Conservation (phyloP, 768 basidiomycete genomes). For the Naematelia encephala region DNA sequence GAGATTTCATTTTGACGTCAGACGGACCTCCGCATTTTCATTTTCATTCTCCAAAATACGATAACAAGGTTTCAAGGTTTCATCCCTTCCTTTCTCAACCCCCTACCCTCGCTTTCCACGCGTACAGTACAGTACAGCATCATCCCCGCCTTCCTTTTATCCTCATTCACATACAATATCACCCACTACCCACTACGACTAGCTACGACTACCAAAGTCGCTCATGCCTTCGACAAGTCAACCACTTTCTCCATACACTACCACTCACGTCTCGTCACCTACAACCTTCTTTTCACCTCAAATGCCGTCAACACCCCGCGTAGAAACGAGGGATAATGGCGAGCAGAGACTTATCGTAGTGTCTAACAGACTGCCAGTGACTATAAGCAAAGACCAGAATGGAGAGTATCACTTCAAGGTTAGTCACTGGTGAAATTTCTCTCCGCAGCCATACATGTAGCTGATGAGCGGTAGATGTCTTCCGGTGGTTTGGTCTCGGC, state of each 20-base stretch:
- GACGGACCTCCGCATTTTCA: background rate
- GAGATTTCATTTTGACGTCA: background rate
- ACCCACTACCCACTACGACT: background rate
- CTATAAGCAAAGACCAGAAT: slow-evolving; percentile 85
- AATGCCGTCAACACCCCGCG: slow-evolving; percentile 9
- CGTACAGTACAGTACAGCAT: background rate
- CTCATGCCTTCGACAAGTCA: background rate
- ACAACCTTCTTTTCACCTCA: slow-evolving; percentile 8
- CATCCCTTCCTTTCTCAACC: background rate
- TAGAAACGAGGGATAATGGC: slow-evolving; percentile 2
- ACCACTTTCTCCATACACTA: background rate
- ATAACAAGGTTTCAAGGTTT: background rate
- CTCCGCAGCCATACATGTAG: background rate
- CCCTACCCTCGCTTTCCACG: background rate
- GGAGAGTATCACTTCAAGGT: slow-evolving; percentile 87
- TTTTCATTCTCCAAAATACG: background rate
- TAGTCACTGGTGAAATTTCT: slow-evolving; percentile 14
- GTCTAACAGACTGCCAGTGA: slow-evolving; percentile 90
- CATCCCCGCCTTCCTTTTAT: background rate
- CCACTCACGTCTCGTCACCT: slow-evolving; percentile 14
- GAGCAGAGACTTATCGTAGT: slow-evolving; percentile 80
- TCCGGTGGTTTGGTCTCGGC: slow-evolving; percentile 97
- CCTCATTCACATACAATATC: background rate
- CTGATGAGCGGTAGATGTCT: slow-evolving; percentile 65
- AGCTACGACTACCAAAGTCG: no score